phyloP scores from a whole-genome alignment of 2,329 filamentous ascomycete genomes.

The Aspergillus brunneoviolaceus region DNA sequence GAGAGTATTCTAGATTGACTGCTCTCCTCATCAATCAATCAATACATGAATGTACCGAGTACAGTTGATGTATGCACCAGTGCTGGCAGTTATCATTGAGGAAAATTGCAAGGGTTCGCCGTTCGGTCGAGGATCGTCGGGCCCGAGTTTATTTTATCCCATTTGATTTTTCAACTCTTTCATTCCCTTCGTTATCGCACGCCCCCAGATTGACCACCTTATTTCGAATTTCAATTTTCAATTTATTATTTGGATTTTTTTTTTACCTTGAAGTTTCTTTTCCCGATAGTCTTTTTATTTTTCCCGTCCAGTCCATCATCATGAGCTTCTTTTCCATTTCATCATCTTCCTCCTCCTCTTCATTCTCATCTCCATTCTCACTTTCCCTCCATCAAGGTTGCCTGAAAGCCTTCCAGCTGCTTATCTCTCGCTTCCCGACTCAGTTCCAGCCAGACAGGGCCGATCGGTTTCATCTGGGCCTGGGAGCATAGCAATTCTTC shows the following conservation, averaged over 20 bases:
- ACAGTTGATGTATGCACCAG: background rate
- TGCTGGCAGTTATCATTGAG: too few species aligned
- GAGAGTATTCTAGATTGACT: background rate
- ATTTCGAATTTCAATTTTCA: background rate
- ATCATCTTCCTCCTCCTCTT: background rate
- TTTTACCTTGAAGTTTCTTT: background rate
- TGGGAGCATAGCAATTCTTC: background rate
- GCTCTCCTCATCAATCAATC: background rate
- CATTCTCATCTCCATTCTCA: background rate
- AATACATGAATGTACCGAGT: background rate
- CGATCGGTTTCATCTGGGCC: background rate
- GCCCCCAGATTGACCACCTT: constrained; percentile 6
- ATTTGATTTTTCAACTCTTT: constrained; percentile 17
- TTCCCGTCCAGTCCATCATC: background rate
- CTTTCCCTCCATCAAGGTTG: too few species aligned
- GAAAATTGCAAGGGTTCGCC: background rate
- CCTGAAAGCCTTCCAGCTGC: too few species aligned
- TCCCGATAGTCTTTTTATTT: background rate
- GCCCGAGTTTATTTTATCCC: constrained; percentile 18
- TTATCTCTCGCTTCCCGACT: background rate
- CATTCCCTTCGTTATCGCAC: constrained; percentile 7
- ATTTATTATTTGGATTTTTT: constrained; percentile 6
- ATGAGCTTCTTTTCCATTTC: background rate
- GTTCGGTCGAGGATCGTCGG: constrained; percentile 2
- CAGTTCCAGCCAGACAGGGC: background rate